Base-by-base conservation (phyloP, 495 filamentous ascomycete species). In the Lepidopterella palustris region DNA sequence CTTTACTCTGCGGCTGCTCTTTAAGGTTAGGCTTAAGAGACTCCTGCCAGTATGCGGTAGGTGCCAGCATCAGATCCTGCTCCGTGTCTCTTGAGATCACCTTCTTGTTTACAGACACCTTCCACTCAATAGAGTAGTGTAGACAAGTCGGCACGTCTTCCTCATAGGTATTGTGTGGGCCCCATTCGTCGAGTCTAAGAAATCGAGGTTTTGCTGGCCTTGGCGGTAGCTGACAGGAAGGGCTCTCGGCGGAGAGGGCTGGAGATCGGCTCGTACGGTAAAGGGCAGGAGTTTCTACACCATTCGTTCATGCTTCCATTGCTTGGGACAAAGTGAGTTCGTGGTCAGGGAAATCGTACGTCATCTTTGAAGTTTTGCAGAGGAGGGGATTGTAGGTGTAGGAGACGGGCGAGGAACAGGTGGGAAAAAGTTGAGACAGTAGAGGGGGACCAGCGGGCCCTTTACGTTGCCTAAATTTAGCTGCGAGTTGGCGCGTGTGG, bases 81-180 rank as follows among this genome's bases (percentile, higher is more conserved):
- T 74, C 66, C 53, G 63, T 75, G 53, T 73, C 69, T 49, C 65
- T 69, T 5, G 59, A 51, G 40, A 73, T 50, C 53, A 59, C 56
- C 57, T 63, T 60, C 35, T 74, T 70, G 26, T 73, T 72, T 13
- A 74, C 25, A 53, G 55, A 68, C 42, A 71, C 58, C 58, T 67
- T 73, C 70, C 66, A 73, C 55, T 72, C 66, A 54, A 74, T 75
- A 35, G 67, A 56, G 56, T 76, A 75, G 57, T 73, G 59, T 32
- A 72, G 67, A 65, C 55, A 67, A 48, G 45, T 68, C 15, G 65
- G 71, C 53, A 62, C 66, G 42, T 72, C 42, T 64, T 74, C 59
- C 62, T 73, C 63, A 53, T 65, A 77, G 39, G 53, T 55, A 27
- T 29, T 58, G 20, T 65, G 45, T 28, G 20, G 35, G 29, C 64